phyloP scores from a whole-genome alignment of 768 basidiomycete genomes.

The Pholiota microspora region DNA sequence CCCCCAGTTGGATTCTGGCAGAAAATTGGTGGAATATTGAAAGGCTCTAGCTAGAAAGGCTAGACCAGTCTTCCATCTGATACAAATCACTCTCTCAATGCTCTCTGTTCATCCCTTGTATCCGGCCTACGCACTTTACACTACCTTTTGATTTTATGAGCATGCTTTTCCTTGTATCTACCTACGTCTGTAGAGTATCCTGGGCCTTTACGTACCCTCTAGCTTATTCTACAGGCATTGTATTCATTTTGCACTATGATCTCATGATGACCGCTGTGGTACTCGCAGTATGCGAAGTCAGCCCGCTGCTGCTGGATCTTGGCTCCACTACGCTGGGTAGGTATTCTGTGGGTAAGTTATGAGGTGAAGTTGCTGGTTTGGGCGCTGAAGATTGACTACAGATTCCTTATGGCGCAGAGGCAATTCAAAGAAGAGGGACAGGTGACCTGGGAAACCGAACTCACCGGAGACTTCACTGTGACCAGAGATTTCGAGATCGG shows the following conservation, averaged over 20 bases:
- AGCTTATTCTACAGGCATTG: neutral
- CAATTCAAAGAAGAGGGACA: neutral
- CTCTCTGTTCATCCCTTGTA: too few relatives aligned
- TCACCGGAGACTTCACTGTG: slow-evolving; percentile 1
- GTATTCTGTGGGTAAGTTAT: neutral
- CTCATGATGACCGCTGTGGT: too few relatives aligned
- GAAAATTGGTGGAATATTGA: slow-evolving; percentile 28
- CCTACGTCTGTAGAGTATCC: too few relatives aligned
- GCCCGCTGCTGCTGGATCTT: neutral
- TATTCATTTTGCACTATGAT: neutral
- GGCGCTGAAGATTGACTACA: too few relatives aligned
- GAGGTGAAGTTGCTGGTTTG: neutral
- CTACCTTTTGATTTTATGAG: too few relatives aligned
- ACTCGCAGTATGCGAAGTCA: too few relatives aligned
- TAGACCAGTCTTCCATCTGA: neutral
- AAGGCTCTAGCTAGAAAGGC: too few relatives aligned
- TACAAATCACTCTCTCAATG: too few relatives aligned
- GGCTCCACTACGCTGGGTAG: slow-evolving; percentile 1
- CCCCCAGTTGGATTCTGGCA: slow-evolving; percentile 38
- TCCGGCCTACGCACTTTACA: too few relatives aligned
- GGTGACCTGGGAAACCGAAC: slow-evolving; percentile 6
- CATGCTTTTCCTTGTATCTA: neutral
- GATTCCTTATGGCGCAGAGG: too few relatives aligned
- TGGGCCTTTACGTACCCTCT: neutral
- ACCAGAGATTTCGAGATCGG: neutral